Conservation (phyloP, 108 stramenopile species). For the Pseudonitzschia multistriata region DNA sequence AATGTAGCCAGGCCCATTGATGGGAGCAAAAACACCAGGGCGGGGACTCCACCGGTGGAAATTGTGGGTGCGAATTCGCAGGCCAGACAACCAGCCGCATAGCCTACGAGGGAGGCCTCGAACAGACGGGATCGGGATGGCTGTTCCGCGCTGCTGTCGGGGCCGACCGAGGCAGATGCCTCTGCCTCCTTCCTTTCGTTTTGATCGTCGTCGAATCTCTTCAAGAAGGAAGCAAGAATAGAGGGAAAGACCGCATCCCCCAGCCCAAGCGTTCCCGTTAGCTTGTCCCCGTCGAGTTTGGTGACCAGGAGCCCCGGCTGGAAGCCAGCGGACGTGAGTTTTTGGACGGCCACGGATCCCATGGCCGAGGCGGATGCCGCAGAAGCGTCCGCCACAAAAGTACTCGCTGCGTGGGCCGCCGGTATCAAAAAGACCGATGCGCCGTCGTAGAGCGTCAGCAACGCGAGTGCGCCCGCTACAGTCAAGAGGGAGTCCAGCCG, state of each 20-base stretch:
- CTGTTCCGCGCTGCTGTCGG: neutral
- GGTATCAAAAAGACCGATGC: conserved; percentile 37
- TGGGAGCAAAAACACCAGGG: conserved; percentile 50
- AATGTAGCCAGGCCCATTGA: conserved; percentile 21
- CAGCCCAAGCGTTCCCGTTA: conserved; percentile 49
- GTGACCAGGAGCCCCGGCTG: conserved; percentile 54
- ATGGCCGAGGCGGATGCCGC: conserved; percentile 28
- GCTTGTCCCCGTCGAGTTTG: conserved; percentile 17
- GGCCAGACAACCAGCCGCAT: conserved; percentile 37
- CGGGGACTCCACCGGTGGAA: conserved; percentile 41
- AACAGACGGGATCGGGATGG: conserved; percentile 20
- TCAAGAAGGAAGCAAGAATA: conserved; percentile 37
- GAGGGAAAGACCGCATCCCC: conserved; percentile 64
- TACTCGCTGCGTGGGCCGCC: conserved; percentile 12
- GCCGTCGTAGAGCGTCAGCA: conserved; percentile 35
- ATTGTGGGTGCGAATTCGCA: conserved; percentile 47
- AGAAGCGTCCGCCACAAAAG: conserved; percentile 3
- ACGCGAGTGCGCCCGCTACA: conserved; percentile 26
- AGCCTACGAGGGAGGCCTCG: conserved; percentile 33
- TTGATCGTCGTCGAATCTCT: conserved; percentile 31
- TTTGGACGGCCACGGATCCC: conserved; percentile 40
- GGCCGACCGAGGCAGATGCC: neutral
- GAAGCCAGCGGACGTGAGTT: conserved; percentile 29
- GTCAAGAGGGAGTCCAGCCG: conserved; percentile 20
- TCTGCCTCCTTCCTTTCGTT: neutral